Base-by-base conservation (phyloP, 768 basidiomycete species). In the Pleurotus tuoliensis region DNA sequence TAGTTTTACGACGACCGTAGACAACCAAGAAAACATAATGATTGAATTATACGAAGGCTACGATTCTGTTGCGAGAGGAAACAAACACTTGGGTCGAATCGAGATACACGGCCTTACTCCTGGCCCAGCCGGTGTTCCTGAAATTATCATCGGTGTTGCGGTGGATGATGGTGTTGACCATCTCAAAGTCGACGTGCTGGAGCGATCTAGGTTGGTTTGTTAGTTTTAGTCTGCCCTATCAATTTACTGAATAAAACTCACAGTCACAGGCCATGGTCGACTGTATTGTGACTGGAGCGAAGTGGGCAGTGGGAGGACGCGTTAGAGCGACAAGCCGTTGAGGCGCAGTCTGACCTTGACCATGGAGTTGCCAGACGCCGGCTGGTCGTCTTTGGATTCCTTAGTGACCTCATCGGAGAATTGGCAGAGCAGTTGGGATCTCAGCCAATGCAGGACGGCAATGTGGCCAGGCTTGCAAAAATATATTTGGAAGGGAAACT, bases 31-130 rank as follows among this genome's bases (percentile, higher is more conserved):
- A 55, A 87, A 86, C 71, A 92, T 96, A 39, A 77, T 90, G 65
- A 94, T 95, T 67, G 89, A 93, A 71, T 91, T 95, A 25, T 94
- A 77, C 70, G 92, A 95, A 76, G 92, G 92, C 62, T 91, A 94
- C 71, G 88, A 92, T 69, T 83, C 87, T 34, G 82, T 87, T 67
- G 93, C 93, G 47, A 92, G 89, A 77, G 87, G 92, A 75, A 95
- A 95, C 78, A 89, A 93, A 76, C 76, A 90, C 41, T 83, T 95
- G 61, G 92, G 93, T 62, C 87, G 93, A 73, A 94, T 95, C 66
- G 91, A 94, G 71, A 82, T 96, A n/a, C 85, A 86, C 54, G 89
- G 90, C 57, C 93, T 95, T 60, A 90, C 87, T 16, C 90, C 92
- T 20, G 91, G 91, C 6, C 89, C 92, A 47, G 86, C 88, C 67